These are phyloP conservation scores for Fusarium mundagurra DNA, from an alignment of 2,329 filamentous ascomycete species.

Conservation along the genomic window DNA sequence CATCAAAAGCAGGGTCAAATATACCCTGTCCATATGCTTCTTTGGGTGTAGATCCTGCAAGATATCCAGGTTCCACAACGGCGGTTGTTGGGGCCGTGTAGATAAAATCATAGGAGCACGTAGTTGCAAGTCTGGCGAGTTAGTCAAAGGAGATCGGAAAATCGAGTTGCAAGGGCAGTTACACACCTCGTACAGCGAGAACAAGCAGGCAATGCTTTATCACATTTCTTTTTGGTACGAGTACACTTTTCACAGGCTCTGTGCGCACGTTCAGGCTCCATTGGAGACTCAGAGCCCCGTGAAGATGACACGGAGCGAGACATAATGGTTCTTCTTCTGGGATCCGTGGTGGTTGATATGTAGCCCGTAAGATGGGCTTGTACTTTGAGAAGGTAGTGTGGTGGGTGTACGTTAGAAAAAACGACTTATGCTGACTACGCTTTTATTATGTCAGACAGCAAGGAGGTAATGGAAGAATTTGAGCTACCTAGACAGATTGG, in stretches of 20 bases:
- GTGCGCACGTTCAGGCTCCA: conserved; percentile 47
- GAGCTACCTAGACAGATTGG: conserved; percentile 4
- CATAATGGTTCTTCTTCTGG: conserved; percentile 36
- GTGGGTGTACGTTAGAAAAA: conserved; percentile 15
- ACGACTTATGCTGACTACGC: conserved; percentile 4
- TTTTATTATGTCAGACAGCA: conserved; percentile 27
- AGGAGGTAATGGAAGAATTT: conserved; percentile 3
- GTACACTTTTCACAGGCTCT: conserved; percentile 52
- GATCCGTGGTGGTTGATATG: conserved; percentile 30
- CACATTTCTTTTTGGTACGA: conserved; percentile 52
- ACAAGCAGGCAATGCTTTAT: conserved; percentile 50
- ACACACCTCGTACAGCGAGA: conserved; percentile 49
- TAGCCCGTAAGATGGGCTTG: conserved; percentile 22
- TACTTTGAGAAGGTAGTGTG: not conserved
- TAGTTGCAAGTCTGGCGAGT: conserved; percentile 40
- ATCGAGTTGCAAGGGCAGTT: not conserved
- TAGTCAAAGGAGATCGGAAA: not conserved
- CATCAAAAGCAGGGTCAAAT: conserved; percentile 47
- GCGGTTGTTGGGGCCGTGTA: conserved; percentile 49
- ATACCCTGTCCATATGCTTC: conserved; percentile 39
- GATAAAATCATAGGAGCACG: conserved; percentile 51
- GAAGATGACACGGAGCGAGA: conserved; percentile 42
- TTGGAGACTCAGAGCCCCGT: conserved; percentile 45
- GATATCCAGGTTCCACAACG: conserved; percentile 45
- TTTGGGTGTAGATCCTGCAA: conserved; percentile 40